Conservation (phyloP, 345 rosid genomes). For the Boechera retrofracta region DNA sequence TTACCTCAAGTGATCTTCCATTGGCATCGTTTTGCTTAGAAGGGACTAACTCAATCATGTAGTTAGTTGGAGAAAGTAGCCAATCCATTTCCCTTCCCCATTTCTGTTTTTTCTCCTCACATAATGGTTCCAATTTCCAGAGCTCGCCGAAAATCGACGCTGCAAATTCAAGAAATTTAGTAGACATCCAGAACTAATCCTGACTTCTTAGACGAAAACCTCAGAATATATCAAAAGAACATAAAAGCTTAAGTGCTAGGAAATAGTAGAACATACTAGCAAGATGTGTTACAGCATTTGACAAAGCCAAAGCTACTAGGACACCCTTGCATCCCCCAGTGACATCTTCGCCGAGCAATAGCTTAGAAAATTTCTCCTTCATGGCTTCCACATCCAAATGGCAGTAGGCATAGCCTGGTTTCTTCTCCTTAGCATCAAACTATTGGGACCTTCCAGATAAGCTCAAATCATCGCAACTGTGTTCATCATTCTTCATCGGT, state of each 20-base stretch:
- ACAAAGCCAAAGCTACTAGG: conserved; percentile 75
- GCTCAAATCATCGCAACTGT: conserved; percentile 61
- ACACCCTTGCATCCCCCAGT: conserved; percentile 82
- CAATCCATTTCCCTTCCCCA: conserved; percentile 96
- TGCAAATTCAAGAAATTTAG: conserved; percentile 43
- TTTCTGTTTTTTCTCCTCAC: conserved; percentile 73
- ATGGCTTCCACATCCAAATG: conserved; percentile 72
- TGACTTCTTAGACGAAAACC: not conserved
- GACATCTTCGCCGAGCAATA: conserved; percentile 84
- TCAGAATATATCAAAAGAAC: conserved; percentile 17
- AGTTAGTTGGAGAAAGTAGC: conserved; percentile 90
- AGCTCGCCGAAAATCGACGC: conserved; percentile 93
- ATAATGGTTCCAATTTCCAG: conserved; percentile 92
- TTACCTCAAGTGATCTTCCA: conserved; percentile 86
- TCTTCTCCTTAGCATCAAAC: conserved; percentile 64
- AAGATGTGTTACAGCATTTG: conserved; percentile 84
- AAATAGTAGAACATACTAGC: conserved; percentile 60
- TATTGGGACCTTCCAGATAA: conserved; percentile 61
- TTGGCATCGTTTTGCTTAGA: conserved; percentile 82
- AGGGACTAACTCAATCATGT: conserved; percentile 96
- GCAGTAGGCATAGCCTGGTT: conserved; percentile 50
- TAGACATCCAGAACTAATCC: not conserved
- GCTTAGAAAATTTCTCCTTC: conserved; percentile 86
- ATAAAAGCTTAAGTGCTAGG: not conserved
- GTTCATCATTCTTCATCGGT: conserved; percentile 58